Evolutionary conservation across 192 early-diverging fungal species (phyloP).

Genomic region (Podochytrium sp.): DNA sequence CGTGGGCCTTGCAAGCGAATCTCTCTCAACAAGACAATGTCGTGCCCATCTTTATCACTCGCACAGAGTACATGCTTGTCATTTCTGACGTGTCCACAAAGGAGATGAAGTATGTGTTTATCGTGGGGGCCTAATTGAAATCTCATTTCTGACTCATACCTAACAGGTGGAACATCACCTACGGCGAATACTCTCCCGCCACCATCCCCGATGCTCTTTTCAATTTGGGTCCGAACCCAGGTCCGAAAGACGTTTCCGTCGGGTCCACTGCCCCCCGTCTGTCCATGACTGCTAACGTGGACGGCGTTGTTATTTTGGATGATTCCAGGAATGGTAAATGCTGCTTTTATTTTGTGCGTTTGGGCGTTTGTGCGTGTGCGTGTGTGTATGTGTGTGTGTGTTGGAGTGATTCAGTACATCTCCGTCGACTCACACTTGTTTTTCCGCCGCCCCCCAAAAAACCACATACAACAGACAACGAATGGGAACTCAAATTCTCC

Average conservation of each 20-base stretch:
- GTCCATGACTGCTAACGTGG: not conserved
- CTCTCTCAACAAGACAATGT: not conserved
- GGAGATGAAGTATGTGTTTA: slow-evolving; percentile 35
- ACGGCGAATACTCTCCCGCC: slow-evolving; percentile 41
- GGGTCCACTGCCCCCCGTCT: not conserved
- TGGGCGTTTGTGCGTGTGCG: too few species aligned
- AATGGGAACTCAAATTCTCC: slow-evolving; percentile 31
- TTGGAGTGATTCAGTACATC: not conserved
- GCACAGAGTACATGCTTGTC: slow-evolving; percentile 60
- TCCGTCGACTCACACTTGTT: too few species aligned
- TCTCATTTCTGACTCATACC: not conserved
- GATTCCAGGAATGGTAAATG: slow-evolving; percentile 19
- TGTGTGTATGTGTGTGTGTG: not conserved
- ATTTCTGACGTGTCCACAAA: slow-evolving; percentile 51
- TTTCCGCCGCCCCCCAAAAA: too few species aligned
- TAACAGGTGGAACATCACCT: slow-evolving; percentile 47
- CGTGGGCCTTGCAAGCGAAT: slow-evolving; percentile 32
- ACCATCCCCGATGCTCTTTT: slow-evolving; percentile 4
- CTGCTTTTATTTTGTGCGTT: not conserved
- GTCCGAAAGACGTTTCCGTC: not conserved
- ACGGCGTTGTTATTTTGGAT: slow-evolving; percentile 15
- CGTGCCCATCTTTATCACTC: slow-evolving; percentile 23
- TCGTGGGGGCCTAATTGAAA: not conserved
- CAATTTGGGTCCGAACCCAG: not conserved
- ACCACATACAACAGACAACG: slow-evolving; percentile 3